Conservation (phyloP, 352 stramenopile species). For the Thalassiosira mediterranea region DNA sequence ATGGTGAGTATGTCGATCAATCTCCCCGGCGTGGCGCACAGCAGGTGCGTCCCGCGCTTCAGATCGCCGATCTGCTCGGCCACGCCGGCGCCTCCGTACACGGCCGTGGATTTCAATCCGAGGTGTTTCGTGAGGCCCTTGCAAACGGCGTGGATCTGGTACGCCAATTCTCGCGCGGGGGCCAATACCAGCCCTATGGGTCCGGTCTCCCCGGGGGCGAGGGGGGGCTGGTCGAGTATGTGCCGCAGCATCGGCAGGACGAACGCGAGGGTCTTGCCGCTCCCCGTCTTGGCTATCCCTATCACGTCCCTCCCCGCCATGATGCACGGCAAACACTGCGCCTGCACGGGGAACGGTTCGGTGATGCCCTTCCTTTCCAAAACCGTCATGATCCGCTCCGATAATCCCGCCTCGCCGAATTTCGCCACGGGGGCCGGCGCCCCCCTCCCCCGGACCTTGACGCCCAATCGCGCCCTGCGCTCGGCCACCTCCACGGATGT, state of each 20-base stretch:
- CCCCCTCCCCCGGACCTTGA: conserved; percentile 96
- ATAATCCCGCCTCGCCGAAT: conserved; percentile 97
- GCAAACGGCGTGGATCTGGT: conserved; percentile 90
- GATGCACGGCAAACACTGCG: conserved; percentile 94
- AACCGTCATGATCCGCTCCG: conserved; percentile 92
- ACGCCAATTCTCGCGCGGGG: conserved; percentile 83
- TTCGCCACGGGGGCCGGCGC: conserved; percentile 94
- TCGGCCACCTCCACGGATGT: conserved; percentile 87
- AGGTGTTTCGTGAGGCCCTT: conserved; percentile 92
- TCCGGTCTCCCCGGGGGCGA: conserved; percentile 85
- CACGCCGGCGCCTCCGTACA: conserved; percentile 93
- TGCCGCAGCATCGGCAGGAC: conserved; percentile 86
- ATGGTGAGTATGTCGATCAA: conserved; percentile 96
- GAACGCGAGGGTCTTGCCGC: conserved; percentile 95
- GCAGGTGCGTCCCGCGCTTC: conserved; percentile 93
- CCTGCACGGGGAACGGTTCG: conserved; percentile 97
- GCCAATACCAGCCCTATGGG: conserved; percentile 89
- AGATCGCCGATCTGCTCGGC: conserved; percentile 98
- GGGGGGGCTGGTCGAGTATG: conserved; percentile 89
- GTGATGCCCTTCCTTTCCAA: conserved; percentile 92
- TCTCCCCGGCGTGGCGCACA: conserved; percentile 95
- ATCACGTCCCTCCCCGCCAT: conserved; percentile 97
- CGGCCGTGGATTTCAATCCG: conserved; percentile 88
- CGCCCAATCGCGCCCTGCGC: conserved; percentile 87
- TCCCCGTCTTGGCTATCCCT: conserved; percentile 94